Conservation (phyloP, 163 green algal genomes). For the Chlorella variabilis region DNA sequence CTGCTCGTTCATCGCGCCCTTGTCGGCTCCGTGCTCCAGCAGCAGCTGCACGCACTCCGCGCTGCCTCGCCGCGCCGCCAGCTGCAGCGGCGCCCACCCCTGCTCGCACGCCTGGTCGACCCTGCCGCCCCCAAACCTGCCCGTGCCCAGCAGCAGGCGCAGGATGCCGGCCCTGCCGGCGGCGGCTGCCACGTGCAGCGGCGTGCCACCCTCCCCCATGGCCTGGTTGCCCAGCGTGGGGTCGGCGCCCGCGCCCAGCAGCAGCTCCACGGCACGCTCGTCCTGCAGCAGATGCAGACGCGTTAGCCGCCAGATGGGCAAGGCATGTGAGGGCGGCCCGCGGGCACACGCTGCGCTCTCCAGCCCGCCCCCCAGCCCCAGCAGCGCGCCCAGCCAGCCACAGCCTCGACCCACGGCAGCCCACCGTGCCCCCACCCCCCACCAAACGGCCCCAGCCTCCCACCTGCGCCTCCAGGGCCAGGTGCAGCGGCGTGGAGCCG, state of each 20-base stretch:
- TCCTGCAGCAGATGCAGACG: background rate
- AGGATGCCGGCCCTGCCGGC: constrained; percentile 1
- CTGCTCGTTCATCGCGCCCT: background rate
- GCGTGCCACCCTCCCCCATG: background rate
- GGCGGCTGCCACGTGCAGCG: background rate
- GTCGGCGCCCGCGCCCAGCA: constrained; percentile 1
- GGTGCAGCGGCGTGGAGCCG: constrained; percentile 6
- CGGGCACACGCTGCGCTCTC: no score
- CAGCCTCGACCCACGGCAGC: no score
- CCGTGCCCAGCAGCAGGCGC: background rate
- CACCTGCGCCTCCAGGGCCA: constrained; percentile 20
- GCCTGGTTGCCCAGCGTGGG: background rate
- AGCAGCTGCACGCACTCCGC: constrained; percentile 11
- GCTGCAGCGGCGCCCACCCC: background rate
- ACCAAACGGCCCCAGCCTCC: no score
- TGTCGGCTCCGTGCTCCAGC: background rate
- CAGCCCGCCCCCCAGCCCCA: no score
- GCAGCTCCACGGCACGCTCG: background rate
- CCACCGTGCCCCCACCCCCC: no score
- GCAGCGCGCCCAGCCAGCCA: no score
- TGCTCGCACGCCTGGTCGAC: background rate
- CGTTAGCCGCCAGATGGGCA: no score
- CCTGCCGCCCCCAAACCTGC: background rate
- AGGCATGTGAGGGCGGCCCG: no score
- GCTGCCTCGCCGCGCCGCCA: constrained; percentile 3